These are phyloP conservation scores for Colletotrichum musicola DNA, from an alignment of 2,329 filamentous ascomycete species.

Conservation along the genomic window DNA sequence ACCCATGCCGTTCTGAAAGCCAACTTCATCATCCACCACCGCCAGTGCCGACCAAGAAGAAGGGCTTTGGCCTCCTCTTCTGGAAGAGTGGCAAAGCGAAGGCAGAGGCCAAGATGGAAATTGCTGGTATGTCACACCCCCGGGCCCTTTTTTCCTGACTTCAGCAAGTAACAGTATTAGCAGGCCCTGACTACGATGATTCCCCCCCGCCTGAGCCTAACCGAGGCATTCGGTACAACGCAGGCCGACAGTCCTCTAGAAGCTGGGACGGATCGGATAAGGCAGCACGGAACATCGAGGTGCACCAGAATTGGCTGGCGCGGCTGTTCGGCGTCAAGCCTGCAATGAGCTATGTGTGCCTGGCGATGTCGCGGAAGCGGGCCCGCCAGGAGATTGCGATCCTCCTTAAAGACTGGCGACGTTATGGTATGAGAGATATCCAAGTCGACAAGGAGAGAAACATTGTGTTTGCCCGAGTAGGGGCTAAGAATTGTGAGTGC, in stretches of 20 bases:
- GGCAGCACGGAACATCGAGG: conserved; percentile 68
- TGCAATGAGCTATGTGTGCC: conserved; percentile 79
- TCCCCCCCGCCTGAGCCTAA: conserved; percentile 43
- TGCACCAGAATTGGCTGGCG: conserved; percentile 87
- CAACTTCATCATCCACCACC: conserved; percentile 1
- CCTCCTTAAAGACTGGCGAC: conserved; percentile 83
- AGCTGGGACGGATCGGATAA: conserved; percentile 52
- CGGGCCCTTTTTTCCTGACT: background rate
- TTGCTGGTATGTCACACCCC: conserved; percentile 54
- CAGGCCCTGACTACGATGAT: conserved; percentile 51
- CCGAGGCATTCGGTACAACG: conserved; percentile 40
- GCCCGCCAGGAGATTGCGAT: conserved; percentile 82
- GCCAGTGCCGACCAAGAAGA: conserved; percentile 52
- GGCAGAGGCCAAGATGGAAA: conserved; percentile 57
- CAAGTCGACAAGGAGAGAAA: conserved; percentile 83
- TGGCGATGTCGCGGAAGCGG: conserved; percentile 75
- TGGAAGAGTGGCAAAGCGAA: conserved; percentile 65
- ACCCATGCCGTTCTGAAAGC: conserved; percentile 34
- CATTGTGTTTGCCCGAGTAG: conserved; percentile 83
- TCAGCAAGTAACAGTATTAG: conserved; percentile 38
- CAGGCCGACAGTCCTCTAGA: conserved; percentile 41
- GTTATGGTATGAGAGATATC: conserved; percentile 84
- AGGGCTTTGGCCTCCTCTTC: conserved; percentile 66
- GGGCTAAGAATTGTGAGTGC: conserved; percentile 81
- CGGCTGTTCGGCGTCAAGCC: conserved; percentile 92